Percentiles rank a stretch among this genome's conserved stretches.
These are phyloP conservation scores for Craterostigma plantagineum DNA, from an alignment of 257 asterid genomes.

Conservation along the genomic window DNA sequence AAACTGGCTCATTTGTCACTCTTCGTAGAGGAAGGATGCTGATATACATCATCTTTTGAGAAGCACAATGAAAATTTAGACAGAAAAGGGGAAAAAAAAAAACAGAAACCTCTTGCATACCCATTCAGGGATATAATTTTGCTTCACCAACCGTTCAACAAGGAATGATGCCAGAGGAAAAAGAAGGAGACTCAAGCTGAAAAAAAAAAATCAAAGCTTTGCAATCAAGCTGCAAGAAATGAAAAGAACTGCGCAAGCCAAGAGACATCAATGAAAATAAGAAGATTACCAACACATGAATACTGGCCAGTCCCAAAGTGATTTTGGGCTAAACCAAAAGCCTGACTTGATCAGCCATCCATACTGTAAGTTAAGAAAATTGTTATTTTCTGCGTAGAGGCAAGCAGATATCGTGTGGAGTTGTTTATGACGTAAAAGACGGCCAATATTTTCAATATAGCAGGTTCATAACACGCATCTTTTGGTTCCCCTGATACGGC, in stretches of 20 bases:
- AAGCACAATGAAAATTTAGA: too few species aligned
- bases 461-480: too few species aligned
- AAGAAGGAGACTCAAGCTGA: conserved; percentile 76
- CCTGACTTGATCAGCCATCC: conserved; percentile 81
- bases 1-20: too few species aligned
- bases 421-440: too few species aligned
- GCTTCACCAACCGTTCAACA: conserved; percentile 59
- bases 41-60: too few species aligned
- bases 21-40: too few species aligned
- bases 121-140: conserved; percentile 34
- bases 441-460: too few species aligned
- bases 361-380: conserved; percentile 41
- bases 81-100: too few species aligned
- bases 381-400: background rate
- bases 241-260: background rate
- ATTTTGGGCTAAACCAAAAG: conserved; percentile 84
- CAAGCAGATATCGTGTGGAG: too few species aligned
- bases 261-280: background rate
- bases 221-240: background rate
- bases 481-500: too few species aligned
- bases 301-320: conserved; percentile 91
- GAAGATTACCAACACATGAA: conserved; percentile 78
- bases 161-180: conserved; percentile 70
- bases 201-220: conserved; percentile 6
- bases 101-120: conserved; percentile 27